Base-by-base conservation (phyloP, 768 basidiomycete genomes). In the Lactarius tabidus region DNA sequence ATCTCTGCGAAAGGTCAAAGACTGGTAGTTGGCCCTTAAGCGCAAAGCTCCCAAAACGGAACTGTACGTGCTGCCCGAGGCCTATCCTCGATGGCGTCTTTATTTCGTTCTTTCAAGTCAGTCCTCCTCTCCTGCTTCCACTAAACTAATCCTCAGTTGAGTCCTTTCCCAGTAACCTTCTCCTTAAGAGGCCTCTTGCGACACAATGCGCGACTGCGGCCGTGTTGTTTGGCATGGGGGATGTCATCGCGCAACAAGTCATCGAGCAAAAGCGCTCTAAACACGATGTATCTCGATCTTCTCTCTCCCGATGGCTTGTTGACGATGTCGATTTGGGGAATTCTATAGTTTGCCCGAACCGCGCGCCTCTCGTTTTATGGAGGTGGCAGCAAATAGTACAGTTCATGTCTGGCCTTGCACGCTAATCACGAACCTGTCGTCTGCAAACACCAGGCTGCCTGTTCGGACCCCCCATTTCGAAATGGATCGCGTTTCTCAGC, bases 201-300 rank as follows among this genome's bases (percentile, higher is more conserved):
- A 76, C 85, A 3, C 88, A 90, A 69, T 89, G 85, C 63, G 75
- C 76, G 0, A 89, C 89, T 1, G 88, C 87, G 0, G 84, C 81
- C 1, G 70, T 88, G 57, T 77, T 93, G 10, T 93, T 92, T 67
- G 87, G 88, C 53, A 78, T 82, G 7, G 91, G 90, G 26, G 92
- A 93, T 72, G 70, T 94, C 1, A 82, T 95, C 51, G 94, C 94
- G 0, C 94, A 97, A 75, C 95, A 96, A 75, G 82, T 78, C 1
- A 82, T 95, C 23, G 95, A 95, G 72, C 80, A 79, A 71, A 83
- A 79, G 68, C 91, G 92, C 8, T 78, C 72, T 60, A 74, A 86
- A 2, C 93, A 96, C 72, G 93, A 97, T 69, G 90, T 91, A 68
- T 51, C 48, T 69, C 85, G 65, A 20, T 18, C 8, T 4, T 29